phyloP scores from a whole-genome alignment of 345 rosid genomes.

The Salix brachista region DNA sequence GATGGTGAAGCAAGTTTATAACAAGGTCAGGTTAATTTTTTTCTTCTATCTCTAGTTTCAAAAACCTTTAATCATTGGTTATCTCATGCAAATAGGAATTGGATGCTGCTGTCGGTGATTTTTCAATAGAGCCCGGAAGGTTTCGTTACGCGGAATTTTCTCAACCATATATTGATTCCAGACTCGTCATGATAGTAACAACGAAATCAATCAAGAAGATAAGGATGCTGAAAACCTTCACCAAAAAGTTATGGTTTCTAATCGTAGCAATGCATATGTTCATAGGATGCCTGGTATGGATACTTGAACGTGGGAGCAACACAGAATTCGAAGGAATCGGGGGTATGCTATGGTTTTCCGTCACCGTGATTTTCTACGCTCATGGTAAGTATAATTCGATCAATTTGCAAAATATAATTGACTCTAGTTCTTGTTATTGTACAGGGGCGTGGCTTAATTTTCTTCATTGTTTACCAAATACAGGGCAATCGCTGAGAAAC shows the following conservation, averaged over 20 bases:
- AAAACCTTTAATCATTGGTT: not conserved
- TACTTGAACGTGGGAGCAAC: not conserved
- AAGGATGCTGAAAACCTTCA: conserved; percentile 29
- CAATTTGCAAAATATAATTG: not conserved
- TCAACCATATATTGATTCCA: conserved; percentile 31
- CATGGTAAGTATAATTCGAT: not conserved
- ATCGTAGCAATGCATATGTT: conserved; percentile 20
- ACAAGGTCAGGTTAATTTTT: conserved; percentile 15
- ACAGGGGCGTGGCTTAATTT: not conserved
- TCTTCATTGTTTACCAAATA: not conserved
- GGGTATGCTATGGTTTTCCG: not conserved
- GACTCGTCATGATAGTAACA: conserved; percentile 27
- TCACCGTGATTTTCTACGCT: not conserved
- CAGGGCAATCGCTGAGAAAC: conserved; percentile 15
- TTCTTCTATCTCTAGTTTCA: no score
- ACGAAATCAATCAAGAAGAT: conserved; percentile 16
- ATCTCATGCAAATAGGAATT: conserved; percentile 11
- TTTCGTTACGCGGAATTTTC: conserved; percentile 25
- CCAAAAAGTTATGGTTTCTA: conserved; percentile 23
- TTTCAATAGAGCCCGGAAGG: conserved; percentile 21
- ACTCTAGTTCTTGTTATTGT: not conserved
- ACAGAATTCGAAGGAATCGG: not conserved
- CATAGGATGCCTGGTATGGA: conserved; percentile 23
- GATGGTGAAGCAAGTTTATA: conserved; percentile 24
- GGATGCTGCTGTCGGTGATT: conserved; percentile 36